phyloP scores from a whole-genome alignment of 2,329 filamentous ascomycete species.

The Colletotrichum eleusines region DNA sequence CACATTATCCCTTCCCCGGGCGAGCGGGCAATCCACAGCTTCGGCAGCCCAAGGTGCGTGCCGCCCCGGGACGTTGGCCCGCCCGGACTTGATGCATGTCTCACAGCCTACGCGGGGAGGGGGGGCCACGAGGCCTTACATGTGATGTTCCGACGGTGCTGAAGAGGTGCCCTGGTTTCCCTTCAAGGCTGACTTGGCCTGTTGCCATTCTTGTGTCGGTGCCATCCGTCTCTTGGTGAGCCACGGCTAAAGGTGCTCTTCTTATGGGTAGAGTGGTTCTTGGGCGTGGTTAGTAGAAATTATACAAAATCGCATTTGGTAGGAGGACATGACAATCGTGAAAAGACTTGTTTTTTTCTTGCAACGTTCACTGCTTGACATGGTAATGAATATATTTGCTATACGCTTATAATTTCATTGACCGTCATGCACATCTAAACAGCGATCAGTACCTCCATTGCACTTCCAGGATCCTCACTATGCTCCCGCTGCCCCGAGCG shows the following conservation, averaged over 20 bases:
- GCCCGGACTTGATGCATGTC: slow-evolving; percentile 2
- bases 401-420: background rate
- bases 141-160: background rate
- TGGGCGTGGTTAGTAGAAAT: background rate
- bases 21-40: background rate
- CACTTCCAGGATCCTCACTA: background rate
- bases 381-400: too few relatives aligned
- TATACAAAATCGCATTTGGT: too few relatives aligned
- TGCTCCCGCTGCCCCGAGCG: background rate
- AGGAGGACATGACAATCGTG: background rate
- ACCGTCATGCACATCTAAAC: too few relatives aligned
- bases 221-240: background rate
- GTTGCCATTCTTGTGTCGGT: background rate
- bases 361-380: background rate
- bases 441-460: too few relatives aligned
- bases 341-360: too few relatives aligned
- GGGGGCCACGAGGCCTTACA: background rate
- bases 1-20: background rate
- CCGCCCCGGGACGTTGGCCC: background rate
- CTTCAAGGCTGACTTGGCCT: background rate
- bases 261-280: too few relatives aligned
- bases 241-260: background rate
- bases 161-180: background rate
- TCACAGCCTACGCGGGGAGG: background rate
- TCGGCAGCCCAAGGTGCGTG: background rate